Evolutionary conservation across 2,329 filamentous ascomycete genomes (phyloP), one percentile per base, ranked within the genome.

Genomic region (Aspergillus sergii): DNA sequence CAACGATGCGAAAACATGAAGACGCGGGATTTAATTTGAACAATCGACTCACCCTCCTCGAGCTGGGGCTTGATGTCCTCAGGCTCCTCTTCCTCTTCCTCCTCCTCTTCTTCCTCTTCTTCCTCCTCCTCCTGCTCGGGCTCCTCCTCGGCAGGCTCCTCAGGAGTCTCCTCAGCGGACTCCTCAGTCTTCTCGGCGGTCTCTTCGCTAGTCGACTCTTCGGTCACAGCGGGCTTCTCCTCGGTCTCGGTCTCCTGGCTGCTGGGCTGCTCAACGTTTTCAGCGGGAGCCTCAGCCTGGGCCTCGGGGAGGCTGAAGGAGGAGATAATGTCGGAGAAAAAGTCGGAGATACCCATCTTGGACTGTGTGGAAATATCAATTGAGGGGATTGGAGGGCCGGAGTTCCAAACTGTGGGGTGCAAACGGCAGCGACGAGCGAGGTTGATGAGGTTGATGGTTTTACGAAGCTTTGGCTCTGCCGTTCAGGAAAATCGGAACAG

Each of bases 11-110:
- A 16, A 19, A 21, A 43, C 16, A 57, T n/a, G 41, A 53, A 59
- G 14, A 59, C 16, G 21, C 28, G 34, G 58, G 58, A 54, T 64
- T 51, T 10, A 63, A 59, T 16, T 34, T 14, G 10, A 8, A 63
- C 58, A 28, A 57, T 19, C 53, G 58, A 89, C 92, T 86, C 81
- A 98, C 95, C 93, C 88, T 96, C 93, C 82, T 96, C 91, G 66
- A 98, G 82, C 80, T 88, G 87, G 66, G 94, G 92, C 87, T 96
- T 96, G 72, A 90, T 89, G 79, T 98, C 94, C 72, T 90, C 89
- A 66, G 87, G 83, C 83, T 95, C 92, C 68, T 93, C 91, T 66
- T 93, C 89, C 65, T 94, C 91, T 66, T 94, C 92, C 58, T 95
- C 90, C 50, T 89, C 88, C 28, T 86, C 88, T 36, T 86, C 87